A percentile compares a stretch with the other conserved stretches of the same genome.
phyloP scores from a whole-genome alignment of 805 yeast species.

The Ogataea nakhonphanomensis region DNA sequence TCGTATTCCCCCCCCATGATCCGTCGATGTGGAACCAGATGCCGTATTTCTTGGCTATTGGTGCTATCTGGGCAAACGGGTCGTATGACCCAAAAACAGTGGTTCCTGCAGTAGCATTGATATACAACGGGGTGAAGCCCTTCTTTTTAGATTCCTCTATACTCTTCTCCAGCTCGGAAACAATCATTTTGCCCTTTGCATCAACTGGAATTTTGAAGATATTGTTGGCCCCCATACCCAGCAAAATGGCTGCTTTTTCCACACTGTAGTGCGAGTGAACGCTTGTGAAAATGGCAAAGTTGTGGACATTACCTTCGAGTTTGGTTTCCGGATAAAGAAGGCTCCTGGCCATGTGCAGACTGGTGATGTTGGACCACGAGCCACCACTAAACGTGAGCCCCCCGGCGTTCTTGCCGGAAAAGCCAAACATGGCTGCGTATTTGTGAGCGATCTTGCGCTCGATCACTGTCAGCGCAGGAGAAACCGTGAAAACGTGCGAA shows the following conservation, averaged over 20 bases:
- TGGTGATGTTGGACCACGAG: constrained; percentile 79
- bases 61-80: constrained; percentile 53
- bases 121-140: constrained; percentile 71
- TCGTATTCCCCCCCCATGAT: constrained; percentile 86
- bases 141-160: constrained; percentile 40
- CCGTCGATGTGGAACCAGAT: constrained; percentile 85
- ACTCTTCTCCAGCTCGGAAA: constrained; percentile 40
- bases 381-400: constrained; percentile 88
- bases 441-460: constrained; percentile 65
- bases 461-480: constrained; percentile 73
- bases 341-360: constrained; percentile 73
- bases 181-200: constrained; percentile 54
- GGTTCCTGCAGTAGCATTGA: constrained; percentile 86
- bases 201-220: constrained; percentile 64
- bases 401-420: constrained; percentile 54
- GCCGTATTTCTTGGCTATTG: constrained; percentile 49
- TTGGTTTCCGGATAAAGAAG: constrained; percentile 67
- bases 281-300: constrained; percentile 69
- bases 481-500: constrained; percentile 80
- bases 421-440: constrained; percentile 69
- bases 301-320: constrained; percentile 50
- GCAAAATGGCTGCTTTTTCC: constrained; percentile 73
- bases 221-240: constrained; percentile 63
- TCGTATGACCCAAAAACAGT: constrained; percentile 86
- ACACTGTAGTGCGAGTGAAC: constrained; percentile 77